phyloP scores from a whole-genome alignment of 441 rosid genomes.

The Gossypium schwendimanii region DNA sequence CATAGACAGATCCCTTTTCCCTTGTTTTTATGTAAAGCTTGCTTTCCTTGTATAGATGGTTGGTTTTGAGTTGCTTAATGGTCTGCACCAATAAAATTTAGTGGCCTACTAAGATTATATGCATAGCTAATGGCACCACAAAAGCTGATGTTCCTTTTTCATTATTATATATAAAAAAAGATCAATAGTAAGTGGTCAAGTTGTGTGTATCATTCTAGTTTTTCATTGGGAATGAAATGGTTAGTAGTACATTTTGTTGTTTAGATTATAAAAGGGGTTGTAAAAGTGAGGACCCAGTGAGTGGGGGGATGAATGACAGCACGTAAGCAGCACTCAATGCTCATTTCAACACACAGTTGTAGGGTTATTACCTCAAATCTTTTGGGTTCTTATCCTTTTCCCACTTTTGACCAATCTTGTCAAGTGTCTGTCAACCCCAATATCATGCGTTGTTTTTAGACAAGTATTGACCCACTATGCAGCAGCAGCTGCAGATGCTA shows the following conservation, averaged over 20 bases:
- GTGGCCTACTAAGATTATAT: background rate
- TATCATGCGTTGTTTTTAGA: background rate
- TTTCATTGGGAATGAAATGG: background rate
- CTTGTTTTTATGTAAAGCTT: background rate
- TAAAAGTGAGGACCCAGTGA: background rate
- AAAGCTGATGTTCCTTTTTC: background rate
- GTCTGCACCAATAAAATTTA: background rate
- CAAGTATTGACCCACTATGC: background rate
- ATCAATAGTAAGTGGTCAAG: background rate
- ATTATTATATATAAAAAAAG: too few species aligned
- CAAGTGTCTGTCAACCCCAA: background rate
- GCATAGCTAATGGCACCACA: background rate
- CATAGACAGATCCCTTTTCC: too few species aligned
- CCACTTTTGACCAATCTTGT: background rate
- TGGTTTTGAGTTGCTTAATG: background rate
- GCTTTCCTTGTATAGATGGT: background rate
- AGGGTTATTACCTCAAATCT: background rate
- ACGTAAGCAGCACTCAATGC: background rate
- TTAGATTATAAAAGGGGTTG: background rate
- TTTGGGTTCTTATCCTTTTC: background rate
- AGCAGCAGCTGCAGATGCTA: too few species aligned
- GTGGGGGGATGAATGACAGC: background rate
- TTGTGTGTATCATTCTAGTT: background rate
- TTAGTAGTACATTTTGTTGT: background rate
- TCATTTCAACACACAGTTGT: background rate